phyloP scores from a whole-genome alignment of 441 rosid species.

The Gossypium lobatum region DNA sequence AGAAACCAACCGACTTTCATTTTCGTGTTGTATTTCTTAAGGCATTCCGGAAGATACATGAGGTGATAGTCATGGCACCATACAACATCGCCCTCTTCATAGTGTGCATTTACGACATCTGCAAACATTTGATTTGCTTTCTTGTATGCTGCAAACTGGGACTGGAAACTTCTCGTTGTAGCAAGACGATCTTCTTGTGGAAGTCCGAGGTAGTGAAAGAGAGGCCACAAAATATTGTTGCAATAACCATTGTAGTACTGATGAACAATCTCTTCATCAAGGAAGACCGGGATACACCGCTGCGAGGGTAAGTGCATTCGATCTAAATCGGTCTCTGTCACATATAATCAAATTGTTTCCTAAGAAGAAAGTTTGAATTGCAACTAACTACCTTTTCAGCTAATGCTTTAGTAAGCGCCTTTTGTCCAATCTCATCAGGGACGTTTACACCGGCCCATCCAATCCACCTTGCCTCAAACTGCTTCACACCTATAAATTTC shows the following conservation, averaged over 20 bases:
- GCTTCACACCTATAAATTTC: constrained; percentile 73
- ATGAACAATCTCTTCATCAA: constrained; percentile 97
- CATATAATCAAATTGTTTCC: constrained; percentile 6
- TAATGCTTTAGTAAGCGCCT: constrained; percentile 81
- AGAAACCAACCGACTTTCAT: constrained; percentile 99
- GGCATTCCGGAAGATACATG: constrained; percentile 95
- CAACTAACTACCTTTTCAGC: constrained; percentile 70
- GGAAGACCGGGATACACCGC: constrained; percentile 98
- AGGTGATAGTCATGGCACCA: constrained; percentile 99
- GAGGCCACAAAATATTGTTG: constrained; percentile 97
- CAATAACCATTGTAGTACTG: constrained; percentile 98
- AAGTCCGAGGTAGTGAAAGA: constrained; percentile 92
- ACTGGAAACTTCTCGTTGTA: constrained; percentile 93
- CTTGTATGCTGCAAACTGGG: constrained; percentile 91
- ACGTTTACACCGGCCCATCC: constrained; percentile 99
- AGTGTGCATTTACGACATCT: constrained; percentile 80
- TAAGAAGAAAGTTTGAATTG: constrained; percentile 8
- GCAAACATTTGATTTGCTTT: constrained; percentile 98
- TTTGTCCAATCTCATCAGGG: constrained; percentile 92
- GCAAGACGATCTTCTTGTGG: constrained; percentile 99
- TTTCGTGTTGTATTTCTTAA: constrained; percentile 62
- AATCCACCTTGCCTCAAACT: constrained; percentile 97
- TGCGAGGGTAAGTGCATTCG: constrained; percentile 22
- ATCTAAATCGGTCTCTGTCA: neutral
- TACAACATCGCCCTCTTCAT: constrained; percentile 96